Conservation (phyloP, 2,329 filamentous ascomycete species). For the Hymenotorrendiella dingleyae region DNA sequence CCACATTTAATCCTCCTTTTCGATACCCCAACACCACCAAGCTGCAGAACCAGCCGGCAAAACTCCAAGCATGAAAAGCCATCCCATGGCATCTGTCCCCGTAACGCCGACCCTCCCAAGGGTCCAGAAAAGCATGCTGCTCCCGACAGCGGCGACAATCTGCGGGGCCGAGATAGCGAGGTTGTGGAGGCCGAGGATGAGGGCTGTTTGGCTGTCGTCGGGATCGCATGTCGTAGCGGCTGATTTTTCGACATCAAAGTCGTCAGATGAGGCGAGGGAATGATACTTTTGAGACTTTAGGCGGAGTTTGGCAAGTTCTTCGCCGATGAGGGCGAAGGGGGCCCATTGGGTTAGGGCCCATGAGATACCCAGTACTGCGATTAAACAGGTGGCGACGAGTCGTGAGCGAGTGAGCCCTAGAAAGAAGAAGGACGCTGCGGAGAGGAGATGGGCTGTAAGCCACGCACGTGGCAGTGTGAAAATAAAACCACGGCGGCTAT, state of each 20-base stretch:
- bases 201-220: neutral
- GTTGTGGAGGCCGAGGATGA: slow-evolving; percentile 4
- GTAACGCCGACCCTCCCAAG: neutral
- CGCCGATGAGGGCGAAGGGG: slow-evolving; percentile 27
- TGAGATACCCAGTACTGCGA: slow-evolving; percentile 19
- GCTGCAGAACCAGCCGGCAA: slow-evolving; percentile 1
- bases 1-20: no score
- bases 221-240: neutral
- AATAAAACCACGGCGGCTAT: neutral
- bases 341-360: slow-evolving; percentile 30
- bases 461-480: slow-evolving; percentile 16
- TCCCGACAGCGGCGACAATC: slow-evolving; percentile 6
- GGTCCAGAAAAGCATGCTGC: slow-evolving; percentile 4
- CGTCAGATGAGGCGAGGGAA: neutral
- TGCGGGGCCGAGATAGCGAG: slow-evolving; percentile 7
- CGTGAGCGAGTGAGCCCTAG: slow-evolving; percentile 2
- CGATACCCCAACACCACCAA: slow-evolving; percentile 1
- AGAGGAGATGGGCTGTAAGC: slow-evolving; percentile 11
- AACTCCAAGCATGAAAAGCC: slow-evolving; percentile 6
- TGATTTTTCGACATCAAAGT: slow-evolving; percentile 2
- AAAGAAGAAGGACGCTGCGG: slow-evolving; percentile 4
- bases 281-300: neutral
- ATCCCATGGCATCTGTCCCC: slow-evolving; percentile 6
- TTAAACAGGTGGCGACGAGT: slow-evolving; percentile 2
- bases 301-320: slow-evolving; percentile 18